phyloP scores from a whole-genome alignment of 2,329 filamentous ascomycete genomes.

The Tolypocladium pustulatum region DNA sequence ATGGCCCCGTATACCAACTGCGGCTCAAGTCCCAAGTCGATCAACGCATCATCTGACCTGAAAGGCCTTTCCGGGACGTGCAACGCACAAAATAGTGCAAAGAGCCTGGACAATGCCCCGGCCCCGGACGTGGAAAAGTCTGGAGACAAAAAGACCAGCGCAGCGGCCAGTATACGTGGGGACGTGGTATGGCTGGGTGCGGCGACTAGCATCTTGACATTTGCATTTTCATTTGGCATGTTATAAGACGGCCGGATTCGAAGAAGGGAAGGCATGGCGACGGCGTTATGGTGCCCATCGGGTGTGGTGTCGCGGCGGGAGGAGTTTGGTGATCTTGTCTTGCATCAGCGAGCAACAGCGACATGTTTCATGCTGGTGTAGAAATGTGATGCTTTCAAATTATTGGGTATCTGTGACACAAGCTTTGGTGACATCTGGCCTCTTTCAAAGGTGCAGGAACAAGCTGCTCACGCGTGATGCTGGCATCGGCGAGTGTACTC shows the following conservation, averaged over 20 bases:
- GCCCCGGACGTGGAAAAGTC: not conserved
- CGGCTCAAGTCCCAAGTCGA: constrained; percentile 17
- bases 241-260: not conserved
- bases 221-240: not conserved
- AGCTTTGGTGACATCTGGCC: too few relatives aligned
- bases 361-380: not conserved
- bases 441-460: too few relatives aligned
- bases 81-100: not conserved
- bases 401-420: too few relatives aligned
- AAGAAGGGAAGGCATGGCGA: not conserved
- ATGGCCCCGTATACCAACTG: constrained; percentile 42
- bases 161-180: not conserved
- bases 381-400: too few relatives aligned
- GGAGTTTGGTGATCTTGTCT: not conserved
- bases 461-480: too few relatives aligned
- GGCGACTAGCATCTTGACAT: not conserved
- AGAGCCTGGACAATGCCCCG: not conserved
- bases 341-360: not conserved
- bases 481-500: too few relatives aligned
- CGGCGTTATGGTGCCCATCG: not conserved
- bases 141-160: not conserved
- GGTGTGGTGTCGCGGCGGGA: not conserved
- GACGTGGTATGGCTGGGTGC: not conserved
- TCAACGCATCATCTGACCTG: constrained; percentile 6
- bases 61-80: constrained; percentile 8